Evolutionary conservation across 768 basidiomycete genomes (phyloP), one percentile per base, ranked within the genome.

Genomic region (Hericium alpestre): DNA sequence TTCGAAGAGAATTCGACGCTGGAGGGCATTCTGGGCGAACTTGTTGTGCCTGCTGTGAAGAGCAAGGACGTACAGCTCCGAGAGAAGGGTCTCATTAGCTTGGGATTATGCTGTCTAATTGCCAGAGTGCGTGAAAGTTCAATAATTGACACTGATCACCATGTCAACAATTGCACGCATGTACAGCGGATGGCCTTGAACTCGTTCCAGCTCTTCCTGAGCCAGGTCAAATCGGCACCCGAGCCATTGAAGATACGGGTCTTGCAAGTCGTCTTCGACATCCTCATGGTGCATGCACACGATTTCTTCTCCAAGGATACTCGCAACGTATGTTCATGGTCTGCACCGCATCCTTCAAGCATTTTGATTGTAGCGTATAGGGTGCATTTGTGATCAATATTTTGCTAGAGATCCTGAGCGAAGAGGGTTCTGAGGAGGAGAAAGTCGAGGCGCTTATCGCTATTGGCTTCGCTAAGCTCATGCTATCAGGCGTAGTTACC

Each of bases 11-110:
- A 87, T 65, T 82, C 84, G 7, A 84, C 81, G 4, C 69, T 88
- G 57, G 81, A 83, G 58, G 87, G 89, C 25, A 69, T 77, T 20
- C 66, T 82, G 68, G 75, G 89, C 10, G 92, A 97, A 63, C 74
- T 99, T 16, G 91, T 97, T 65, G 81, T 96, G 37, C 95, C 95
- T 2, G 83, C 90, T 4, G 90, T 97, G 47, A 84, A 86, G 65
- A 81, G 90, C 54, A 94, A 94, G 71, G 92, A 95, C 63, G 76
- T 89, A 5, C 75, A 78, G 0, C 76, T 94, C 64, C 78, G 90
- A 41, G 88, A 92, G 68, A 84, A 87, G 67, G 91, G 91, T 1
- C 74, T 93, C 11, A 73, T 89, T 56, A 81, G 83, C 58, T 74
- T 96, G 1, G 92, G 91, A 1, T 73, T 94, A 13, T 92, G 90